A percentile compares a stretch with the other conserved stretches of the same genome.
phyloP scores from a whole-genome alignment of 305 asterid genomes.

The Lippia alba region DNA sequence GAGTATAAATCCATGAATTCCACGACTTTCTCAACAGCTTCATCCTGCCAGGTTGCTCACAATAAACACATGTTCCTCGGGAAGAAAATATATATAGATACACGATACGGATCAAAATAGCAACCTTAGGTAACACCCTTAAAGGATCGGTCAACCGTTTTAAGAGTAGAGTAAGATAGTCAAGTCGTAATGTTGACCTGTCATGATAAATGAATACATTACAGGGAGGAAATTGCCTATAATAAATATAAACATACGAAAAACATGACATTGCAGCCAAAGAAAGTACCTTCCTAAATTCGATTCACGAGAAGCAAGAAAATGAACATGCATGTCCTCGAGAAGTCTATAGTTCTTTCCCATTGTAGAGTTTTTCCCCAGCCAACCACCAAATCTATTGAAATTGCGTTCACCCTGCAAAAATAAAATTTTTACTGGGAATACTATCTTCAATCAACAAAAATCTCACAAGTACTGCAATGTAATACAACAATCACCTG shows the following conservation, averaged over 20 bases:
- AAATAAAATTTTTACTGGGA: slow-evolving; percentile 14
- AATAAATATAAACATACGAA: not conserved
- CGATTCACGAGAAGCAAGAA: slow-evolving; percentile 87
- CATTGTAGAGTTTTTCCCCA: slow-evolving; percentile 93
- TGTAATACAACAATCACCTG: slow-evolving; percentile 60
- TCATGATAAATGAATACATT: slow-evolving; percentile 24
- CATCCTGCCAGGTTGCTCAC: slow-evolving; percentile 67
- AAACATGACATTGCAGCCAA: not conserved
- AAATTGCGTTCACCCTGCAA: slow-evolving; percentile 93
- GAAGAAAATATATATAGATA: not conserved
- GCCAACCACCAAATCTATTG: slow-evolving; percentile 99
- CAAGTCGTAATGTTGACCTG: slow-evolving; percentile 87
- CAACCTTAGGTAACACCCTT: slow-evolving; percentile 71
- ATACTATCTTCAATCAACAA: slow-evolving; percentile 8
- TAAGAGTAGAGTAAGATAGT: slow-evolving; percentile 69
- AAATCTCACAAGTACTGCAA: slow-evolving; percentile 5
- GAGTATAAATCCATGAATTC: slow-evolving; percentile 92
- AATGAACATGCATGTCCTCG: slow-evolving; percentile 93
- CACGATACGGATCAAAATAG: slow-evolving; percentile 21
- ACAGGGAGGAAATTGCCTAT: slow-evolving; percentile 9
- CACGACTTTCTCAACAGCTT: slow-evolving; percentile 85
- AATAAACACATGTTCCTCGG: slow-evolving; percentile 28
- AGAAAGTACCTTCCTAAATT: slow-evolving; percentile 74
- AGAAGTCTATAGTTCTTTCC: slow-evolving; percentile 88
- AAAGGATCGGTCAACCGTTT: slow-evolving; percentile 84